phyloP scores from a whole-genome alignment of 2,329 filamentous ascomycete genomes.

The Aspergillus sp. region DNA sequence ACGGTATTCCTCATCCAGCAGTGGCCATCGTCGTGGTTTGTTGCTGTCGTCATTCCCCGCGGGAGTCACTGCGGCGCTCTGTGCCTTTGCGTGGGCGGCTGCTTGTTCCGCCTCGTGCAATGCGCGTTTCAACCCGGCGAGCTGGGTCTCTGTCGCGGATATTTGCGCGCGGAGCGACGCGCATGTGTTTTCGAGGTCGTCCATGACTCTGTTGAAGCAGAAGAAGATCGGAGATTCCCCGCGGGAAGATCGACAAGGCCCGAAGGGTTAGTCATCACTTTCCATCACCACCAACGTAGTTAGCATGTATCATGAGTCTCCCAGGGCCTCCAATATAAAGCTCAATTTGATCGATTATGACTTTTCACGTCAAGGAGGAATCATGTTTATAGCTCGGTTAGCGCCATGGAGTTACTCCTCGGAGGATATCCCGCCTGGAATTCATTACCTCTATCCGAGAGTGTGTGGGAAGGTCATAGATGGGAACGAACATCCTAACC shows the following conservation, averaged over 20 bases:
- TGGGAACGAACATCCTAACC: background rate
- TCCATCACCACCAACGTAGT: too few species aligned
- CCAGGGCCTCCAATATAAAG: too few species aligned
- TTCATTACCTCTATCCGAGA: too few species aligned
- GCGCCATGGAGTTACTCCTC: too few species aligned
- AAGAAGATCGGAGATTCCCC: background rate
- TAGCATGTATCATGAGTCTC: too few species aligned
- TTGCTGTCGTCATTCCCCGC: background rate
- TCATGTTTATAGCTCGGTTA: too few species aligned
- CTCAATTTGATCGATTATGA: too few species aligned
- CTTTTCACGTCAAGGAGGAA: too few species aligned
- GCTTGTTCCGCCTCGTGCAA: slow-evolving; percentile 31
- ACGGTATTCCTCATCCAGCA: slow-evolving; percentile 71
- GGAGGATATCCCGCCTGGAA: too few species aligned
- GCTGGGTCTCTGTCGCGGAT: slow-evolving; percentile 33
- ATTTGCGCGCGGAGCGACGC: slow-evolving; percentile 37
- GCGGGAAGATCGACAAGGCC: too few species aligned
- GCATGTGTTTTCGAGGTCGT: slow-evolving; percentile 24
- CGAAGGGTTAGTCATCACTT: too few species aligned
- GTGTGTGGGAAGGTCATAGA: background rate
- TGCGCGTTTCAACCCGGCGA: slow-evolving; percentile 33
- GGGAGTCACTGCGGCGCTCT: background rate
- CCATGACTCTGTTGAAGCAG: slow-evolving; percentile 10
- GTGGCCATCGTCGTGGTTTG: slow-evolving; percentile 58
- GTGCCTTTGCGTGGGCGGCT: slow-evolving; percentile 14